A percentile compares a stretch with the other conserved stretches of the same genome.
These are phyloP conservation scores for Ceratobasidium theobromae DNA, from an alignment of 1,284 basidiomycete species.

Conservation along the genomic window DNA sequence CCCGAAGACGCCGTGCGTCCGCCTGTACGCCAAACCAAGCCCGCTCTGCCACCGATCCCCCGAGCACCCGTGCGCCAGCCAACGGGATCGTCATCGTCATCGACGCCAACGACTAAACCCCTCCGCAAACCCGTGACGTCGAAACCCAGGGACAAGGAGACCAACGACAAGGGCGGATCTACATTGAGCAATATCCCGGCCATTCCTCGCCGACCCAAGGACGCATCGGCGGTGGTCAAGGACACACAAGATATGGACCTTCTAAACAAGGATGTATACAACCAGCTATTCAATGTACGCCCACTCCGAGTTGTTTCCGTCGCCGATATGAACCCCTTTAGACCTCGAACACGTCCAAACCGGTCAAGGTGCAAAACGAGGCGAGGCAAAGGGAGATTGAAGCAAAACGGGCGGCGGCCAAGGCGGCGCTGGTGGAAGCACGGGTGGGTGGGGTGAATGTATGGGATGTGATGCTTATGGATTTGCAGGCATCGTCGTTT, in stretches of 20 bases:
- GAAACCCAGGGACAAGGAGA: conserved; percentile 6
- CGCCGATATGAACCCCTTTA: background rate
- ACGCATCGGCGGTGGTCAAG: conserved; percentile 5
- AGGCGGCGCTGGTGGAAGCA: conserved; percentile 20
- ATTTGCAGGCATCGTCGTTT: conserved; percentile 5
- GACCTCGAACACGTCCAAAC: conserved; percentile 6
- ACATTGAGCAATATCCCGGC: conserved; percentile 6
- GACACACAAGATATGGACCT: conserved; percentile 28
- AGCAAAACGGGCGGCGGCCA: conserved; percentile 20
- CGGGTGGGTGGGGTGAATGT: background rate
- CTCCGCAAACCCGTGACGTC: conserved; percentile 16
- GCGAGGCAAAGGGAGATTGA: conserved; percentile 26
- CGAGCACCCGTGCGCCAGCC: conserved; percentile 4
- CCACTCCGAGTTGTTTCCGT: background rate
- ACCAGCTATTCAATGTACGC: conserved; percentile 30
- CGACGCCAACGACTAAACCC: background rate
- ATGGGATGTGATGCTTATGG: background rate
- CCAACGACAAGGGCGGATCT: background rate
- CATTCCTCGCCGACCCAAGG: conserved; percentile 17
- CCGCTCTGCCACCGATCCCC: background rate
- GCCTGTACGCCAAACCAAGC: background rate
- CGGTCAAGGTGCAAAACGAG: conserved; percentile 16
- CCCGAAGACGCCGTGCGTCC: background rate
- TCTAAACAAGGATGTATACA: conserved; percentile 26
- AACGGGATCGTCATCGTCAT: background rate